These are phyloP conservation scores for Hypoxylon sp. DNA, from an alignment of 2,329 filamentous ascomycete species.

Conservation along the genomic window DNA sequence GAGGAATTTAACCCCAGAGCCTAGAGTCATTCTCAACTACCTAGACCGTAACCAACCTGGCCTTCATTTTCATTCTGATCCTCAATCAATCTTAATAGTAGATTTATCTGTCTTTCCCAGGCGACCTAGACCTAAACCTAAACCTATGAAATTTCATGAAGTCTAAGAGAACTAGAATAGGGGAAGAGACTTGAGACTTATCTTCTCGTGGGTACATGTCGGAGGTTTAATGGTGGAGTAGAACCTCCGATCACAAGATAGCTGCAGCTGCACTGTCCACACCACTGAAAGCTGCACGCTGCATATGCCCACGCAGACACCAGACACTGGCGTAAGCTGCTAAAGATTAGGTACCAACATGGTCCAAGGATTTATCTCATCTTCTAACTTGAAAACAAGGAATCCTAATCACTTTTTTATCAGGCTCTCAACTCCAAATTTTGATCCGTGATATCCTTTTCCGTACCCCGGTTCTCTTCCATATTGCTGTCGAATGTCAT, in stretches of 20 bases:
- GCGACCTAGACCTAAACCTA: no score
- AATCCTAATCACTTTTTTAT: constrained; percentile 9
- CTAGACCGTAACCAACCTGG: no score
- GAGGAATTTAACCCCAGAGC: no score
- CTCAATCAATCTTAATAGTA: no score
- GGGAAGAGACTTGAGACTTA: constrained; percentile 19
- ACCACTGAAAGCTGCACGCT: constrained; percentile 10
- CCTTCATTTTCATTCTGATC: no score
- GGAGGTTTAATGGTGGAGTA: constrained; percentile 20
- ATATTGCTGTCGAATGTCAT: constrained; percentile 2
- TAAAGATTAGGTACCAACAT: background rate
- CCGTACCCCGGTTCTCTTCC: background rate
- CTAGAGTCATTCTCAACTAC: no score
- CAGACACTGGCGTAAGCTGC: background rate
- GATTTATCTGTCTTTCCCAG: no score
- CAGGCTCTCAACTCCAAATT: constrained; percentile 18
- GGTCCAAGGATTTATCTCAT: constrained; percentile 4
- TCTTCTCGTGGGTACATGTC: constrained; percentile 25
- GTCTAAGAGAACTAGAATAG: background rate
- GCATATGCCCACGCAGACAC: background rate
- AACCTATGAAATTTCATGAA: background rate
- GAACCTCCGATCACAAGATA: constrained; percentile 30
- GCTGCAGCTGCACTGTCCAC: constrained; percentile 7
- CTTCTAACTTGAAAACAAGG: constrained; percentile 18
- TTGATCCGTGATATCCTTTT: constrained; percentile 7